A percentile compares a stretch with the other conserved stretches of the same genome.
Conservation (phyloP, 129 eudicot species). For the Oenanthe sinensis region DNA sequence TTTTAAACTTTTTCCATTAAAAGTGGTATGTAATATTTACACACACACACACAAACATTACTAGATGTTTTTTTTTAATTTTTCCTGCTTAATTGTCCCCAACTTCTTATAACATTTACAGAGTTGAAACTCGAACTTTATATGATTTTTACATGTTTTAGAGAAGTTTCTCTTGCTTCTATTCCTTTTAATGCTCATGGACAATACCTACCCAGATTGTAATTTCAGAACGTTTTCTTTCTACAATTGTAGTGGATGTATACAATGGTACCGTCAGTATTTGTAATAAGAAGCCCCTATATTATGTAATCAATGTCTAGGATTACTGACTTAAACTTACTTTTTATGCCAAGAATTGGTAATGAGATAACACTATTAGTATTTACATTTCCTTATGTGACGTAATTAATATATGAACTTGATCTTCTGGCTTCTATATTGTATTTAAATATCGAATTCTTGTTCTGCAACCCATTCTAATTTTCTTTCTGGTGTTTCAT, state of each 20-base stretch:
- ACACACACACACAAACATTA: not conserved
- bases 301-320: not conserved
- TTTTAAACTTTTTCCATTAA: not conserved
- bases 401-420: not conserved
- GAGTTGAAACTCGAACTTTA: not conserved
- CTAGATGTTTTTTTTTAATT: not conserved
- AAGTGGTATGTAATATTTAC: not conserved
- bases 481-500: not conserved
- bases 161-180: not conserved
- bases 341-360: not conserved
- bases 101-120: not conserved
- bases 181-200: not conserved
- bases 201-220: not conserved
- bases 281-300: not conserved
- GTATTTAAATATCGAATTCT: not conserved
- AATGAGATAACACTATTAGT: not conserved
- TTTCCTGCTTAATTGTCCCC: not conserved
- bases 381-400: slow-evolving; percentile 1
- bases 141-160: not conserved
- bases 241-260: not conserved
- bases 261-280: not conserved
- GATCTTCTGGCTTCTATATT: not conserved
- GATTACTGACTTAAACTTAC: not conserved
- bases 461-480: not conserved
- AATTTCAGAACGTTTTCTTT: not conserved